phyloP scores from a whole-genome alignment of 1,284 basidiomycete genomes.

The Puccinia hordei region DNA sequence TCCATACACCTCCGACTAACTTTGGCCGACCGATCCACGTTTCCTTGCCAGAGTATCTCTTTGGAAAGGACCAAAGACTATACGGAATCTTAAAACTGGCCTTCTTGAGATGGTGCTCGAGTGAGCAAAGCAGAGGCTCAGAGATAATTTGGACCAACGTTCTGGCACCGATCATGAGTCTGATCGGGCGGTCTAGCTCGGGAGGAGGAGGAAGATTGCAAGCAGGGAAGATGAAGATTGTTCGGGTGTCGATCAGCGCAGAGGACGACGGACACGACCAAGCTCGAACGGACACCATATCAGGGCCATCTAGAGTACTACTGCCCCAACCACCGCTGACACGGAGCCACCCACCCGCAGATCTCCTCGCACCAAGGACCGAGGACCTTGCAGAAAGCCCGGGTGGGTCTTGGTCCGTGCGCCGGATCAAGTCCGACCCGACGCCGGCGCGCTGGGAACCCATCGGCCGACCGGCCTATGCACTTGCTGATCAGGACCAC shows the following conservation, averaged over 20 bases:
- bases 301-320: background rate
- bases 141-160: conserved; percentile 11
- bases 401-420: background rate
- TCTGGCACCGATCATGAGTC: background rate
- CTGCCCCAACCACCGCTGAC: background rate
- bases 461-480: background rate
- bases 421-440: conserved; percentile 23
- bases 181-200: background rate
- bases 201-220: background rate
- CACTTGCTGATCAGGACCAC: background rate
- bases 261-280: background rate
- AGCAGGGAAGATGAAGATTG: background rate
- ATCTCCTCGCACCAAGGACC: background rate
- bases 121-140: conserved; percentile 1
- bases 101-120: conserved; percentile 32
- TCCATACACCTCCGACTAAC: background rate
- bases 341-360: background rate
- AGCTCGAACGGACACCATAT: background rate
- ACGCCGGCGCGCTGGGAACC: background rate
- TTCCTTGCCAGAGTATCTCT: background rate
- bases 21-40: background rate
- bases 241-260: background rate
- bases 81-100: conserved; percentile 2
- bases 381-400: conserved; percentile 2
- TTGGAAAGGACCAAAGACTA: background rate